Conservation (phyloP, 345 rosid genomes). For the Turnera subulata region DNA sequence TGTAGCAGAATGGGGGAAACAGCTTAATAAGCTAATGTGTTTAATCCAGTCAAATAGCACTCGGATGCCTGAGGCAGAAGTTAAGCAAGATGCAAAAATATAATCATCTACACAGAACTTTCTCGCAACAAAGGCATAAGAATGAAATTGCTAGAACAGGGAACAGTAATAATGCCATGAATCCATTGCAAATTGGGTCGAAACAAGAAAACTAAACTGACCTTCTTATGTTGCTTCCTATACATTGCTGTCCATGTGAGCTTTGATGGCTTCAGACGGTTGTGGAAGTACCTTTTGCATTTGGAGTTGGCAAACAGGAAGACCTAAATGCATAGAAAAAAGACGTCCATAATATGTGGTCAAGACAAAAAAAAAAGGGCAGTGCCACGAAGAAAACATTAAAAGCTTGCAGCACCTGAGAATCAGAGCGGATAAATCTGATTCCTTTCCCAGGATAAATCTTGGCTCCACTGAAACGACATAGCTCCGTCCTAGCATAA, state of each 20-base stretch:
- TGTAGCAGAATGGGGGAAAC: no score
- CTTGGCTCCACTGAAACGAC: constrained; percentile 31
- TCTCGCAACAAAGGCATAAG: no score
- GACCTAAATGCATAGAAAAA: constrained; percentile 14
- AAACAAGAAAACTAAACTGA: neutral
- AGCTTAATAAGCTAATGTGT: no score
- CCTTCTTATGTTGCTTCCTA: constrained; percentile 38
- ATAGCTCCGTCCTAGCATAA: constrained; percentile 21
- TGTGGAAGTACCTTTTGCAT: constrained; percentile 38
- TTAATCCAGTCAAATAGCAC: no score
- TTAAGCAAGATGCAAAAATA: neutral
- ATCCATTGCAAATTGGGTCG: neutral
- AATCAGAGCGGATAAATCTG: constrained; percentile 26
- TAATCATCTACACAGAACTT: neutral
- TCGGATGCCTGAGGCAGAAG: no score
- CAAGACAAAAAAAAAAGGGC: neutral
- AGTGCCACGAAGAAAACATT: neutral
- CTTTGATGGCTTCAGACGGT: constrained; percentile 35
- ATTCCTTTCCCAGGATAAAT: constrained; percentile 32
- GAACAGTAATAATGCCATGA: neutral
- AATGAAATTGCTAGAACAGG: no score
- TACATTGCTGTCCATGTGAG: constrained; percentile 37
- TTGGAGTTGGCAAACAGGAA: constrained; percentile 34
- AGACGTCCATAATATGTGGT: neutral
- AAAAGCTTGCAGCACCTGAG: constrained; percentile 16